Conservation (phyloP, 2,329 filamentous ascomycete genomes). For the Didymella arachidicola region DNA sequence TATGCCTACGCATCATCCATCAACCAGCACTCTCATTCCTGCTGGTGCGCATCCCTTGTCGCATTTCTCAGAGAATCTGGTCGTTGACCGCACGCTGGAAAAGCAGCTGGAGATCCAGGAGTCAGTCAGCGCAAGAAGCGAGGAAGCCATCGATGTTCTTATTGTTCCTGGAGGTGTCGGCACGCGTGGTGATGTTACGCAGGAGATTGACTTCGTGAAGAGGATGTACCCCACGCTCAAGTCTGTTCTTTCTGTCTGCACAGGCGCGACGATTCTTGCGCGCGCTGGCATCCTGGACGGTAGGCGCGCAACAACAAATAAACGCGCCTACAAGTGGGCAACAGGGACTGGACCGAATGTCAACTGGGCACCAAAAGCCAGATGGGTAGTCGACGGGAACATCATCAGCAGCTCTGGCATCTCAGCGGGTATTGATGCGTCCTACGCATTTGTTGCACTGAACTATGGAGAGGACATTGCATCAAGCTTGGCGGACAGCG, state of each 20-base stretch:
- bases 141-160: slow-evolving; percentile 60
- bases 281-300: slow-evolving; percentile 66
- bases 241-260: slow-evolving; percentile 70
- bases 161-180: slow-evolving; percentile 71
- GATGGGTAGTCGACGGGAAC: slow-evolving; percentile 69
- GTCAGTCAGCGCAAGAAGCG: slow-evolving; percentile 10
- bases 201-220: slow-evolving; percentile 58
- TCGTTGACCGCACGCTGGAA: slow-evolving; percentile 27
- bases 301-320: slow-evolving; percentile 70
- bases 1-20: slow-evolving; percentile 32
- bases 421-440: slow-evolving; percentile 68
- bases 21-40: slow-evolving; percentile 26
- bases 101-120: slow-evolving; percentile 29
- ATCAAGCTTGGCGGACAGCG: slow-evolving; percentile 54
- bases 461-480: slow-evolving; percentile 63
- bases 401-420: slow-evolving; percentile 71
- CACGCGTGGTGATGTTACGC: slow-evolving; percentile 39
- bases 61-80: slow-evolving; percentile 28
- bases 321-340: slow-evolving; percentile 57
- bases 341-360: slow-evolving; percentile 57
- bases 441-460: slow-evolving; percentile 62
- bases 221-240: slow-evolving; percentile 58
- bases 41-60: slow-evolving; percentile 26
- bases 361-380: slow-evolving; percentile 61
- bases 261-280: slow-evolving; percentile 65